phyloP scores from a whole-genome alignment of 768 basidiomycete species.

The Nevesoporus exiguus region DNA sequence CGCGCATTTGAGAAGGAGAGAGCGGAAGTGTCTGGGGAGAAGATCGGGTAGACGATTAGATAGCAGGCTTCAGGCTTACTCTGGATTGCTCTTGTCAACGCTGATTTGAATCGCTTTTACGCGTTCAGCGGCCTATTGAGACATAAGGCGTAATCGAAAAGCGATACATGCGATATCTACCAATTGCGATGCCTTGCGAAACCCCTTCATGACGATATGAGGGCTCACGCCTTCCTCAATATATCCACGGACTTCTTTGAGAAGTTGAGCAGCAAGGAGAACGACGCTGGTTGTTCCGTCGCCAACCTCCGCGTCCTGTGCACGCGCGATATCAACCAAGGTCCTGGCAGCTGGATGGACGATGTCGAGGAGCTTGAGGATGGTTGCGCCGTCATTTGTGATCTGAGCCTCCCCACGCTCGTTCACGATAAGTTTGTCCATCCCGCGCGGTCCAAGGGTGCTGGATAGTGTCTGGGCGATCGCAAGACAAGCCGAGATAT shows the following conservation, averaged over 20 bases:
- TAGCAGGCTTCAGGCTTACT: constrained; percentile 50
- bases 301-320: constrained; percentile 97
- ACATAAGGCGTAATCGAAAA: constrained; percentile 8
- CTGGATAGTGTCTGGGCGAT: constrained; percentile 88
- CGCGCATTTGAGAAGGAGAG: constrained; percentile 92
- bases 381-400: constrained; percentile 99
- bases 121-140: constrained; percentile 68
- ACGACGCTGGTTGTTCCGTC: constrained; percentile 98
- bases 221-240: constrained; percentile 98
- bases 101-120: constrained; percentile 88
- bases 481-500: constrained; percentile 95
- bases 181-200: constrained; percentile 81
- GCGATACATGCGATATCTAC: constrained; percentile 43
- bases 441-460: constrained; percentile 96
- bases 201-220: constrained; percentile 97
- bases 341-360: constrained; percentile 97
- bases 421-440: constrained; percentile 97
- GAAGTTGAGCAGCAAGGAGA: constrained; percentile 86
- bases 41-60: constrained; percentile 4
- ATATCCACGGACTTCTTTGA: constrained; percentile 88
- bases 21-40: constrained; percentile 74
- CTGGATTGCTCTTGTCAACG: constrained; percentile 85
- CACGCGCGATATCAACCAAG: constrained; percentile 96
- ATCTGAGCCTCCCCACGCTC: constrained; percentile 96
- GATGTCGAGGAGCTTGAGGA: constrained; percentile 95